Evolutionary conservation across 768 basidiomycete genomes (phyloP).

Genomic region (Sporobolomyces roseus): DNA sequence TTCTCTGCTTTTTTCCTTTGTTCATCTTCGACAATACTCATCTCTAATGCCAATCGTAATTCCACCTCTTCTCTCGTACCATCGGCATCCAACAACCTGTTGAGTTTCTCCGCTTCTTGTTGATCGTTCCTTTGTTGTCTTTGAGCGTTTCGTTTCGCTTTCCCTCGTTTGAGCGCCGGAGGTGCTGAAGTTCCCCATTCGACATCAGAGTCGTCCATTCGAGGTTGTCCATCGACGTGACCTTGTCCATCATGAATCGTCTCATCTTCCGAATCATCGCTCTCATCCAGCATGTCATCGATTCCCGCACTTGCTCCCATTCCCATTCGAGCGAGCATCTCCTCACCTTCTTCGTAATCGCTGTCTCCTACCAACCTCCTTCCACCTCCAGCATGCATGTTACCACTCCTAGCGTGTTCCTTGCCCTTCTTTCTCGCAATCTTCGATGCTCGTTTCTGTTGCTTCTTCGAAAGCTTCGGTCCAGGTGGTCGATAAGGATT

Average conservation of each 20-base stretch:
- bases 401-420: conserved; percentile 29
- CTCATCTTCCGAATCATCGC: background rate
- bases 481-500: background rate
- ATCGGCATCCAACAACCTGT: conserved; percentile 14
- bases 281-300: conserved; percentile 29
- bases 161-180: background rate
- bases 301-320: conserved; percentile 7
- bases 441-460: conserved; percentile 18
- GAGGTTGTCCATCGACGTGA: conserved; percentile 25
- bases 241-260: background rate
- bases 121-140: conserved; percentile 21
- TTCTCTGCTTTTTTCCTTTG: conserved; percentile 3
- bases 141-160: background rate
- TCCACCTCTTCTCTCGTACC: conserved; percentile 34
- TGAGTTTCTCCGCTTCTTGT: conserved; percentile 33
- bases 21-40: conserved; percentile 16
- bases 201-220: conserved; percentile 33
- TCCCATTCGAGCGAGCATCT: conserved; percentile 19
- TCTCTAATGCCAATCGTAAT: conserved; percentile 13
- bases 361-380: conserved; percentile 20
- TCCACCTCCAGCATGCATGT: background rate
- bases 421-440: conserved; percentile 30
- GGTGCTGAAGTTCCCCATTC: conserved; percentile 34
- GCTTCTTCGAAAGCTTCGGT: conserved; percentile 24
- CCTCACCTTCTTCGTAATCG: conserved; percentile 6